Evolutionary conservation across 805 yeast genomes (phyloP), one percentile per base, ranked within the genome.

Genomic region (Saccharomyces paradoxus): DNA sequence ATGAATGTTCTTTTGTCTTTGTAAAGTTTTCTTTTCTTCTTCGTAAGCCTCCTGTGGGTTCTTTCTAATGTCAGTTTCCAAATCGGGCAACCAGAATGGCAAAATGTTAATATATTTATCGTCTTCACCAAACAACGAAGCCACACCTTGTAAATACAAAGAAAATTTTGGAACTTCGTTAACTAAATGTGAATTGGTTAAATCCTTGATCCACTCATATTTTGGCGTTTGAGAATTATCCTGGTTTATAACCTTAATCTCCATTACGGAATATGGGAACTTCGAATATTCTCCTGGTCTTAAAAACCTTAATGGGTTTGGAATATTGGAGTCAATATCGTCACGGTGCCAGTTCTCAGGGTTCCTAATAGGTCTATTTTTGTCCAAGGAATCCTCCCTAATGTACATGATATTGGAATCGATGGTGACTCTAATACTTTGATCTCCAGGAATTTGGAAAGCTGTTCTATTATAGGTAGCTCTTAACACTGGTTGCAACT

Each of bases 371-470:
- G 99, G 98, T 61, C 91, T 80, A 59, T 82, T 83, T 48, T 77
- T 72, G 70, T 91, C 96, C 65, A 92, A 86, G 0, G 92, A 73
- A 69, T 92, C 98, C 69, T 92, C 99, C 63, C 98, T 82, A 57
- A 92, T 84, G 67, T 88, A 91, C 52, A 84, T 67, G 55, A 94
- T 82, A 68, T 94, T 94, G 13, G 95, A 86, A 72, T 92, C 98
- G 58, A 92, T 88, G 48, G 88, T 84, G 57, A 94, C 84, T 69
- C 98, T 83, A 44, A 91, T 86, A 65, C 92, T 81, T 69, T 91
- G 95, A 68, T 94, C 98, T 56, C 97, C 97, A 2, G 99, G 99
- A 63, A 92, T 92, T 76, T 92, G 97, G 77, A 94, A 92, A 2
- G 98, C 98, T 4, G 96, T 88, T 71, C 98, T 81, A 47, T 89